phyloP scores from a whole-genome alignment of 2,329 filamentous ascomycete genomes.

The Hypomyces rosellus region DNA sequence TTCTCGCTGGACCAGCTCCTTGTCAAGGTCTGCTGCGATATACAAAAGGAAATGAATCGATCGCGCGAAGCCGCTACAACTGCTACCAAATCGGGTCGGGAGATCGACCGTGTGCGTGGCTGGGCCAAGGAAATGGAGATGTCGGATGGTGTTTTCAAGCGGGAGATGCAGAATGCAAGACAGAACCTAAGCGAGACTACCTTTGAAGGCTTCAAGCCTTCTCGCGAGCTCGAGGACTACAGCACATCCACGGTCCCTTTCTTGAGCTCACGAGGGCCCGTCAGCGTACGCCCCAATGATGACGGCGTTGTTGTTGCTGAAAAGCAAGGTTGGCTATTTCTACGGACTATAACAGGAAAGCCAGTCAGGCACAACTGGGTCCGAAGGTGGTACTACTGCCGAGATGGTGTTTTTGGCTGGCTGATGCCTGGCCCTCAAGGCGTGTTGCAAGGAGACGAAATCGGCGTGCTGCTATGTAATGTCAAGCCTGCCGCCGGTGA shows the following conservation, averaged over 20 bases:
- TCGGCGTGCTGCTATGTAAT: slow-evolving; percentile 89
- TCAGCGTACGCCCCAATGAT: slow-evolving; percentile 53
- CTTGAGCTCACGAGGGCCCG: slow-evolving; percentile 63
- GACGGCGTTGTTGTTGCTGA: slow-evolving; percentile 53
- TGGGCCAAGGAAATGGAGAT: slow-evolving; percentile 95
- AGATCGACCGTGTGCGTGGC: slow-evolving; percentile 86
- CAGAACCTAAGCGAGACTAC: slow-evolving; percentile 77
- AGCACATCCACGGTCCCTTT: slow-evolving; percentile 84
- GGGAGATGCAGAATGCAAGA: slow-evolving; percentile 72
- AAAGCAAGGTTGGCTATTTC: slow-evolving; percentile 92
- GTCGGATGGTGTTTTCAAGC: slow-evolving; percentile 74
- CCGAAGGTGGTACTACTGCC: slow-evolving; percentile 90
- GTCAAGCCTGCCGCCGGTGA: slow-evolving; percentile 86
- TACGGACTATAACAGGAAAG: slow-evolving; percentile 77
- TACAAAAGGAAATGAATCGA: slow-evolving; percentile 79
- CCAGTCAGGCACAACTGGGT: slow-evolving; percentile 87
- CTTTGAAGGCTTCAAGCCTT: slow-evolving; percentile 66
- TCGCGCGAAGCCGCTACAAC: slow-evolving; percentile 59
- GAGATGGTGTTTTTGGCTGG: slow-evolving; percentile 94
- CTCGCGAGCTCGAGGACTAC: slow-evolving; percentile 89
- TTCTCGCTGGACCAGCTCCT: slow-evolving; percentile 79
- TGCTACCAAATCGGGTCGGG: slow-evolving; percentile 62
- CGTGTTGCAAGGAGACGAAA: slow-evolving; percentile 92
- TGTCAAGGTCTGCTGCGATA: slow-evolving; percentile 75
- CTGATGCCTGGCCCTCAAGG: slow-evolving; percentile 77